A percentile compares a stretch with the other conserved stretches of the same genome.
Evolutionary conservation across 2,329 filamentous ascomycete genomes (phyloP).

Genomic region (Cercospora sojina): DNA sequence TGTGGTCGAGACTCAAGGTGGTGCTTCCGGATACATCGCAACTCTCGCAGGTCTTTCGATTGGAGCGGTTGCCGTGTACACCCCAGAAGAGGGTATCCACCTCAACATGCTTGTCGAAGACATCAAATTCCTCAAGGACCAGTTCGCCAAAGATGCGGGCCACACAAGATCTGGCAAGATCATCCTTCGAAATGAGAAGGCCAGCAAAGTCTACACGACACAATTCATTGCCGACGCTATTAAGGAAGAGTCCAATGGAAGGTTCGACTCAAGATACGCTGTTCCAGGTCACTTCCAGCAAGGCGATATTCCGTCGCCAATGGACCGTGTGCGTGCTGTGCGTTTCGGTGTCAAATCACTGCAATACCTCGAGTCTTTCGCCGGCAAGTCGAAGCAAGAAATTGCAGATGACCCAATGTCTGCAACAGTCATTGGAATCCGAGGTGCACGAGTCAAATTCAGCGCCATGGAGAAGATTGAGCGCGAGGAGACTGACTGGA

Average conservation of each 20-base stretch:
- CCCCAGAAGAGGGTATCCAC: conserved; percentile 91
- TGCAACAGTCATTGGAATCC: conserved; percentile 83
- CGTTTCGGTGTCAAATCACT: conserved; percentile 92
- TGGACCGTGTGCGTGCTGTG: conserved; percentile 92
- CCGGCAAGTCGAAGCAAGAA: conserved; percentile 62
- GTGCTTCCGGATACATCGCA: conserved; percentile 88
- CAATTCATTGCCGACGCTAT: conserved; percentile 96
- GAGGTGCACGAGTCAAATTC: conserved; percentile 87
- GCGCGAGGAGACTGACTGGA: conserved; percentile 86
- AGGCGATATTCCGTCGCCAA: conserved; percentile 85
- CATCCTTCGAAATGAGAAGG: conserved; percentile 95
- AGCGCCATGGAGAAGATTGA: conserved; percentile 78
- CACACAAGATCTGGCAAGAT: conserved; percentile 88
- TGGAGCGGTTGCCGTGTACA: conserved; percentile 90
- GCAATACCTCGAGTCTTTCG: conserved; percentile 80
- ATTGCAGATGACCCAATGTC: conserved; percentile 73
- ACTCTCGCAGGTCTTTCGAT: conserved; percentile 88
- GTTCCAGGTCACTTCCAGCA: conserved; percentile 95
- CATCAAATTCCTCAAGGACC: conserved; percentile 81
- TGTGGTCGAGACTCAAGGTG: conserved; percentile 96
- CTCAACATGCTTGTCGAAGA: conserved; percentile 90
- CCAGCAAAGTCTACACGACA: conserved; percentile 84
- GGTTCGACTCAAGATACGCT: conserved; percentile 88
- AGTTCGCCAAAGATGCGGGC: conserved; percentile 81
- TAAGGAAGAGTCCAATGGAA: conserved; percentile 83